Evolutionary conservation across 140 eudicot genomes (phyloP).

Genomic region (Senecio squalidus): DNA sequence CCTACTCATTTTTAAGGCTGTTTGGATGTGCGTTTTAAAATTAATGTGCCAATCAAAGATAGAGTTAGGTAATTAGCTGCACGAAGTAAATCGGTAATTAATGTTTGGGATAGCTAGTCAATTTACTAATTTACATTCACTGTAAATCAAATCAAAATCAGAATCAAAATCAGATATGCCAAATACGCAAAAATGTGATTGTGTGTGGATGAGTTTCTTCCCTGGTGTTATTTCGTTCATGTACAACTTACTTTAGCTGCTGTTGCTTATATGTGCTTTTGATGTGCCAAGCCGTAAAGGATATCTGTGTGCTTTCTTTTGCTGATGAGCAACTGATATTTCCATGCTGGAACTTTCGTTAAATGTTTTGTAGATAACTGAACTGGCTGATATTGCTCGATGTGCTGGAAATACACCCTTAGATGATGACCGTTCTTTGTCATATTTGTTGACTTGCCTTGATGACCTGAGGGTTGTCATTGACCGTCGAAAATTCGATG

Average conservation of each 20-base stretch:
- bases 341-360: constrained; percentile 1
- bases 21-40: constrained; percentile 1
- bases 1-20: background rate
- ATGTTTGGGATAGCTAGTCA: background rate
- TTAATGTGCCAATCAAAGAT: too few species aligned
- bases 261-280: background rate
- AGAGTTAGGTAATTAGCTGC: constrained; percentile 6
- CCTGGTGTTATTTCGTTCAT: background rate
- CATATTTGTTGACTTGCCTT: constrained; percentile 82
- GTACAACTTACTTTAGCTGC: background rate
- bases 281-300: background rate
- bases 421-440: constrained; percentile 77
- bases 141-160: too few species aligned
- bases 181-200: background rate
- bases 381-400: constrained; percentile 92
- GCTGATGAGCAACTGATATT: constrained; percentile 1
- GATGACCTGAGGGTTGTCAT: constrained; percentile 82
- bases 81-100: background rate
- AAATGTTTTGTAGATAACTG: constrained; percentile 63
- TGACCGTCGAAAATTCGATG: constrained; percentile 73
- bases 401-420: constrained; percentile 80
- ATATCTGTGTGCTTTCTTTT: background rate
- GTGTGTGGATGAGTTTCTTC: background rate
- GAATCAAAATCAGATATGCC: background rate
- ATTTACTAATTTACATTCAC: background rate